Evolutionary conservation across 192 early-diverging fungal species (phyloP).

Genomic region (Paraglomus brasilianum): DNA sequence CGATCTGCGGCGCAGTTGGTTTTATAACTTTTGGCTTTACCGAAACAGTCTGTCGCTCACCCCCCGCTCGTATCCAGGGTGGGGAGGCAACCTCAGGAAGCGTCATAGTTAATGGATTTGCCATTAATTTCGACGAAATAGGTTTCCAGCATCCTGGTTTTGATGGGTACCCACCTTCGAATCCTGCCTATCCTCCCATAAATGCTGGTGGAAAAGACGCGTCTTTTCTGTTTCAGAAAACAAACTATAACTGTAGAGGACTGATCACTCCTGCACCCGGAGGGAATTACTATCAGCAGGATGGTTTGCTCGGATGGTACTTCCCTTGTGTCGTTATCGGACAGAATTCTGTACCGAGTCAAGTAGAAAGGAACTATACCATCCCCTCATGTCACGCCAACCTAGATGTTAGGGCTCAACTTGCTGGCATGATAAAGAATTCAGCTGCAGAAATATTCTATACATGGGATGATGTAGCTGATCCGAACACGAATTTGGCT

Average conservation of each 20-base stretch:
- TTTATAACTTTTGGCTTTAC: conserved; percentile 87
- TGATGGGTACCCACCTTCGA: no score
- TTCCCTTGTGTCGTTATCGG: conserved; percentile 69
- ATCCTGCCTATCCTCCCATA: conserved; percentile 32
- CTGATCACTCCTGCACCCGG: conserved; percentile 38
- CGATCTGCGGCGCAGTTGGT: conserved; percentile 68
- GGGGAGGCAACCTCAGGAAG: conserved; percentile 53
- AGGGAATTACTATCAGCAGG: conserved; percentile 34
- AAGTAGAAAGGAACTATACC: conserved; percentile 40
- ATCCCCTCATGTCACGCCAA: conserved; percentile 56
- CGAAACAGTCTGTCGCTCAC: conserved; percentile 57
- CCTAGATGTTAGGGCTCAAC: conserved; percentile 36
- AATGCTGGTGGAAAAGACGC: conserved; percentile 69
- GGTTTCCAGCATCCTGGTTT: conserved; percentile 51
- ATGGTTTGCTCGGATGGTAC: conserved; percentile 51
- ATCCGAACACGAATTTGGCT: conserved; percentile 53
- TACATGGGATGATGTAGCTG: conserved; percentile 63
- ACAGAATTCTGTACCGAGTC: conserved; percentile 43
- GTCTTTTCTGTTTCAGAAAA: conserved; percentile 76
- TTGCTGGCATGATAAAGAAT: conserved; percentile 45
- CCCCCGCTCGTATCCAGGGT: conserved; percentile 46
- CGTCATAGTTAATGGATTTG: conserved; percentile 61
- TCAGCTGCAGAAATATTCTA: conserved; percentile 65
- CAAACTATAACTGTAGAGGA: conserved; percentile 66
- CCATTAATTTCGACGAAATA: conserved; percentile 51